Base-by-base conservation (phyloP, 495 filamentous ascomycete genomes). In the Aspergillus conjunctus region DNA sequence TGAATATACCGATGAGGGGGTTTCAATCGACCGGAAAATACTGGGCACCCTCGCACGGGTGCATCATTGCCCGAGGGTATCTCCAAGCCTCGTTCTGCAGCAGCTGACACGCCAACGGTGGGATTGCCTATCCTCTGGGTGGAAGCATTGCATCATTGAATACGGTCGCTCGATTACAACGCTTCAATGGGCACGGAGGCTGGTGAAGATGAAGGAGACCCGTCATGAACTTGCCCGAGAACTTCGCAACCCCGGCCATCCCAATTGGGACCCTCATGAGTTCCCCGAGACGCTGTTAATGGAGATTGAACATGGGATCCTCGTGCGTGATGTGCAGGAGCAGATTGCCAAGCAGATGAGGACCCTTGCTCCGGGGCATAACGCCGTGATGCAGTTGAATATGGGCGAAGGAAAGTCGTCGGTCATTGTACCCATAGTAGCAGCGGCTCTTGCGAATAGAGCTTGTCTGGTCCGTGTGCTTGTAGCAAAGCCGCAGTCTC, bases 391-490 rank as follows among this genome's bases (percentile, higher is more conserved):
- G 72, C 88, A 91, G 65, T 69, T 92, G 20, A 91, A 90, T 61
- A 91, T 91, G 88, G 88, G 88, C 0, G 83, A 89, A 69, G 89
- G 89, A 0, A 92, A 92, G 61, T 86, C 87, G 0, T 87, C 85
- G 0, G 85, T 91, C 4, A 88, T 92, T 51, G 78, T 90, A 0
- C 88, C 89, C 0, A 83, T 88, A 15, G 81, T 87, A 1, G 79
- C 83, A 1, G 73, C 80, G 0, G 68, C 72, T 0, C 68, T 88
- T 21, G 86, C 87, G 0, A 68, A 91, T 60, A 76, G 76, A 0
- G 59, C 57, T 0, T 72, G 70, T 18, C 70, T 91, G 0, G 80
- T 84, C 0, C 72, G 85, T 3, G 80, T 90, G 0, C 67, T 91
- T 7, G 87, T 90, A 3, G 75, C 79, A 10, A 89, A 88, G 64